Percentiles rank a stretch among this genome's conserved stretches.
phyloP scores from a whole-genome alignment of 805 yeast genomes.

The Nakazawaea populi region DNA sequence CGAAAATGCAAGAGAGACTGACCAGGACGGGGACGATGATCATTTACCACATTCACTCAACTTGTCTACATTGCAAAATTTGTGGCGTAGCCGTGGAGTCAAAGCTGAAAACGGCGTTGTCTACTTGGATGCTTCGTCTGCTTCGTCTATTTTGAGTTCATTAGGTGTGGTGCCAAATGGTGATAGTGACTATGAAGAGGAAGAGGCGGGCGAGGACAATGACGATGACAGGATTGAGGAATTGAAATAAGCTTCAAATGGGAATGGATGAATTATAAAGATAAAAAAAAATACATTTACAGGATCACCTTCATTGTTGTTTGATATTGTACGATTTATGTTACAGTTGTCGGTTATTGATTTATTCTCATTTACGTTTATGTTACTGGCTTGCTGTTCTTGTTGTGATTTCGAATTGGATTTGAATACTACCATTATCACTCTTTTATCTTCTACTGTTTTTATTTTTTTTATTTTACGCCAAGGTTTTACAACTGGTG shows the following conservation, averaged over 20 bases:
- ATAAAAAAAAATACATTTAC: not conserved
- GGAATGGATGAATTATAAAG: not conserved
- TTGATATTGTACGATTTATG: not conserved
- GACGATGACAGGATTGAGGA: conserved; percentile 14
- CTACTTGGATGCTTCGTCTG: conserved; percentile 56
- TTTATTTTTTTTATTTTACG: not conserved
- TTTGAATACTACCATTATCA: not conserved
- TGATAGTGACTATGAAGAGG: conserved; percentile 20
- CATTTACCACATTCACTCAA: conserved; percentile 22
- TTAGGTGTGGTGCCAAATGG: conserved; percentile 31
- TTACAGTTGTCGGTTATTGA: not conserved
- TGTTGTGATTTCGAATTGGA: not conserved
- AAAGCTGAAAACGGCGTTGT: conserved; percentile 60
- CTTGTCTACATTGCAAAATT: conserved; percentile 33
- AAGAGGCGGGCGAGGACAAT: conserved; percentile 14
- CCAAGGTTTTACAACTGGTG: not conserved
- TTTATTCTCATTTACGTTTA: not conserved
- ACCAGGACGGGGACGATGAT: conserved; percentile 24
- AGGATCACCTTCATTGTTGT: conserved; percentile 1
- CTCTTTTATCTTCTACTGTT: not conserved
- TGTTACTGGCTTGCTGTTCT: not conserved
- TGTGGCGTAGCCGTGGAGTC: conserved; percentile 33
- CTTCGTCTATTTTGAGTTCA: conserved; percentile 57
- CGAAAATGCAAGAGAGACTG: conserved; percentile 14
- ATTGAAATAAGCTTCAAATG: not conserved